Percentiles rank a stretch among this genome's conserved stretches.
These are phyloP conservation scores for Pichia ethanolica DNA, from an alignment of 805 yeast genomes.

Conservation along the genomic window DNA sequence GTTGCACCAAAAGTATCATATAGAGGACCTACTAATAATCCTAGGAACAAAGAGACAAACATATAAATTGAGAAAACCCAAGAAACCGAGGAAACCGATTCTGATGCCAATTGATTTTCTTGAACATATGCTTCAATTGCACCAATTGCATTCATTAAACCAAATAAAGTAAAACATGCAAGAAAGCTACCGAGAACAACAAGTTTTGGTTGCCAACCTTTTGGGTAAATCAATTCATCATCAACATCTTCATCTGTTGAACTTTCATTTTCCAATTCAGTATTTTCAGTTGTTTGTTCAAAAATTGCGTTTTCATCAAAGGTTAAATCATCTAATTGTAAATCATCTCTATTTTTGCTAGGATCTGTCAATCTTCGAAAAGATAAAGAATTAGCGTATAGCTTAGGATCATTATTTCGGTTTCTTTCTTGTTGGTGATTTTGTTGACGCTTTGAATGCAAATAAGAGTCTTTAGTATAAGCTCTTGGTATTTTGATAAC, in stretches of 20 bases:
- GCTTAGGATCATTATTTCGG: too few species aligned
- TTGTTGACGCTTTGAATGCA: too few species aligned
- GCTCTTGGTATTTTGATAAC: too few species aligned
- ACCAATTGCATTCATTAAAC: slow-evolving; percentile 52
- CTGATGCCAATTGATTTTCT: slow-evolving; percentile 42
- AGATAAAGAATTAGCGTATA: neutral
- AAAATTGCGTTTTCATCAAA: neutral
- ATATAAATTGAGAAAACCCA: slow-evolving; percentile 62
- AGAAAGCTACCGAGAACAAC: slow-evolving; percentile 52
- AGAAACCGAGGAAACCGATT: slow-evolving; percentile 43
- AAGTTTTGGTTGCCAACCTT: slow-evolving; percentile 47
- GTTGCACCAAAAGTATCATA: slow-evolving; percentile 58
- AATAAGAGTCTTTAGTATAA: too few species aligned
- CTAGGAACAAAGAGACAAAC: slow-evolving; percentile 39
- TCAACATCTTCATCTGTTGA: neutral
- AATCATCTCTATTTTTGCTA: neutral
- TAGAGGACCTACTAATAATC: slow-evolving; percentile 36
- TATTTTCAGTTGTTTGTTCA: neutral
- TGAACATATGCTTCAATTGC: slow-evolving; percentile 57
- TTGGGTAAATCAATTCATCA: slow-evolving; percentile 36
- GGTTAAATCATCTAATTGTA: neutral
- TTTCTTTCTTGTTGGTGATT: too few species aligned
- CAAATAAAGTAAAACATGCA: slow-evolving; percentile 46
- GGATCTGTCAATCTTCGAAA: neutral
- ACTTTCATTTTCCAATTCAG: neutral